Base-by-base conservation (phyloP, 1,284 basidiomycete species). In the Cystobasidium slooffiae region DNA sequence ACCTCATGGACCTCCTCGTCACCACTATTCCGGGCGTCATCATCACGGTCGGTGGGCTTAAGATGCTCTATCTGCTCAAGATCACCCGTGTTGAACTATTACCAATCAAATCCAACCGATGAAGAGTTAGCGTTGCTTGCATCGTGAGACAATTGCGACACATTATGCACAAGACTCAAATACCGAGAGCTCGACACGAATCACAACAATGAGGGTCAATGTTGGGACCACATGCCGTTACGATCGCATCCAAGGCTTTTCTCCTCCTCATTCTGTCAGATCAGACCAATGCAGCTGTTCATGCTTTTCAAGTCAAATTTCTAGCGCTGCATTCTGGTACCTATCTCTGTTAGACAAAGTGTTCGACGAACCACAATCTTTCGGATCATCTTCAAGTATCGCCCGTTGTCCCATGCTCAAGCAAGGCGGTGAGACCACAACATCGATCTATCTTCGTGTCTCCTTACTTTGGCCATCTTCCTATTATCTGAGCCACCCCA, bases 241-340 rank as follows among this genome's bases (percentile, higher is more conserved):
- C 31, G 31, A 31, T 31, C 31, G 31, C 31, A 31, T 31, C 31
- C 31, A 10, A 31, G 20, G 0, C 24, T 20, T 9, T 22, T 56
- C 9, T 12, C 24, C 24, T 12, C 12, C 8, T 12, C 8, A 8
- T 56, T 37, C 10, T 22, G 31, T 3, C 39, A 10, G 24, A 22
- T 2, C 46, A 12, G 31, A 56, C 53, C 53, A 56, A 56, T 56
- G 53, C 53, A 56, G 53, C 18, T 56, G 14, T 56, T 56, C 22
- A 31, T 37, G 14, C n/a, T 56, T 37, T 56, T 31, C 18, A 53
- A 31, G 31, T 31, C n/a, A 31, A 31, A 1, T 20, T 22, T 53
- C 3, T 20, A 53, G 53, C 53, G 53, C 53, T 56, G 53, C 53
- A 56, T 56, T 56, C 53, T 56, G 53, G 53, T 56, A 14, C 39